Base-by-base conservation (phyloP, 2,329 filamentous ascomycete genomes). In the Fusarium phyllophilum region DNA sequence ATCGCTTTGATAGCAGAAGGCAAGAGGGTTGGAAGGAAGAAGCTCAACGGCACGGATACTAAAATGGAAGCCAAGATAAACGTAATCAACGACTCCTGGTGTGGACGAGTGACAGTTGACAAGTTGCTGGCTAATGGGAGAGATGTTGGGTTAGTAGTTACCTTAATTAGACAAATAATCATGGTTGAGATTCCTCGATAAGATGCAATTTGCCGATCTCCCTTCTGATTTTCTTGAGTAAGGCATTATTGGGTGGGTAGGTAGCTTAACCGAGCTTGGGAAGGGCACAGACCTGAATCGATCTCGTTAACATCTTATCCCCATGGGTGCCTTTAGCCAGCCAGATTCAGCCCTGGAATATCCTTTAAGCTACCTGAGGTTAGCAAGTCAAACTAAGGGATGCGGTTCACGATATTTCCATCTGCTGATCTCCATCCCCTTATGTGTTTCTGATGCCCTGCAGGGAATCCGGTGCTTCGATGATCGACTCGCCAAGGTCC, bases 401-500 rank as follows among this genome's bases (percentile, higher is more conserved):
- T 45, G 36, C n/a, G 34, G 26, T 38, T 36, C 26, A 39, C 24
- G 60, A 46, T 48, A 42, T 34, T 59, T 17, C 51, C 45, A 38
- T 65, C 34, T 17, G 36, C 51, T 60, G 51, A 67, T 67, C 62
- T 34, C 41, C 34, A 36, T 49, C 26, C 46, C 29, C 31, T 20
- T 26, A 22, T 26, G 36, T 54, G 48, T 62, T 46, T 62, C 42
- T 54, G 36, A 44, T 62, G 56, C 51, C 51, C 33, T 68, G 36
- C 42, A 49, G 33, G 41, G 42, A 49, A 29, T 49, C 24, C 56
- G 31, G 42, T 46, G 42, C 41, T 62, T 61, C 41, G 51, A 62
- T 49, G 64, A 68, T 68, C 55, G 64, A 62, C 66, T 64, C 64
- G 36, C 64, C 34, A 33, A 20, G 48, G 33, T 55, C 64, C 66